Base-by-base conservation (phyloP, 768 basidiomycete genomes). In the Mycena capillaripes region DNA sequence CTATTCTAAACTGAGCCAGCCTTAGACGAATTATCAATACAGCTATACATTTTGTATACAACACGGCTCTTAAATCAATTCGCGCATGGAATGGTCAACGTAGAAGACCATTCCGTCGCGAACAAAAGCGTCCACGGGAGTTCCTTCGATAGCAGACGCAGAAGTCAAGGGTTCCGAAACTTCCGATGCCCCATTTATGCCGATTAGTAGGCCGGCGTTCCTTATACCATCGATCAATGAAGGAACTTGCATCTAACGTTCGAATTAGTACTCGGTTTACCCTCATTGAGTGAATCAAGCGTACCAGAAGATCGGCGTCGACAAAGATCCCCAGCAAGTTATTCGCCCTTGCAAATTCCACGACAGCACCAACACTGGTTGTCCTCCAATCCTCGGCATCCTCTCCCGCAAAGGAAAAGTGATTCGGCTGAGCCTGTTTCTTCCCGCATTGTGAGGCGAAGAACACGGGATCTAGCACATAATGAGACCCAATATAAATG, bases 261-360 rank as follows among this genome's bases (percentile, higher is more conserved):
- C 29, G 58, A 69, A 76, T 73, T 57, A 75, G 55, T 64, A 56
- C 30, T 36, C 27, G 36, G 38, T 23, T 27, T n/a, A n/a, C n/a
- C 12, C 38, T 36, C 27, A 10, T 44, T 4, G 30, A 14, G n/a
- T 16, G 44, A 36, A 36, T 34, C 58, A 66, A 12, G 83, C 91
- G 81, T 79, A 98, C 97, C 84, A 99, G 83, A 69, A 98, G 86
- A 42, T 92, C 89, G 14, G 94, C 93, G 80, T 98, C 95, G 59
- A 98, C 88, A 78, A 97, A 92, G 53, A 99, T 86, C 68, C 98
- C 98, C 66, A 99, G 84, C 25, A 99, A 84, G 81, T 99, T 99
- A 82, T 98, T 98, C 55, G 88, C 86, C 77, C 93, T 95, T 25
- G 97, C 94, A 78, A 98, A 98, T 76, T 97, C 96, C 66, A 99